These are phyloP conservation scores for Nicotiana sylvestris DNA, from an alignment of 257 asterid genomes.

Conservation along the genomic window DNA sequence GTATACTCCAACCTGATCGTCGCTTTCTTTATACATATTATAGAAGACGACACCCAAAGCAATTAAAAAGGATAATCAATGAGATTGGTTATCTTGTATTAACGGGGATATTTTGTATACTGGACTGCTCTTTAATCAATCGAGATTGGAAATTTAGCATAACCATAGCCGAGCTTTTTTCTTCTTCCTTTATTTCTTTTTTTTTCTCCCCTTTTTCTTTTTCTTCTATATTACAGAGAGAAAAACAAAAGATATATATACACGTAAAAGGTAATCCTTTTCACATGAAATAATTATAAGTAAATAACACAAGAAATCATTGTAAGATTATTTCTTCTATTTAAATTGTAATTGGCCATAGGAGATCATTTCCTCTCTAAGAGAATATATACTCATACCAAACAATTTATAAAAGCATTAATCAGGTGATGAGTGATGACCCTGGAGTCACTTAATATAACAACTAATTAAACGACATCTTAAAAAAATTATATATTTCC, in stretches of 20 bases:
- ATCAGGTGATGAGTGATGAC: not conserved
- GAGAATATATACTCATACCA: not conserved
- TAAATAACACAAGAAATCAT: not conserved
- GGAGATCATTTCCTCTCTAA: not conserved
- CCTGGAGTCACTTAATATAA: not conserved
- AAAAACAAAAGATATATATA: no score
- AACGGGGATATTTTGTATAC: rapidly evolving
- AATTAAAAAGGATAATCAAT: not conserved
- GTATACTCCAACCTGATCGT: not conserved
- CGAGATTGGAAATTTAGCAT: no score
- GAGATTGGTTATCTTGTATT: not conserved
- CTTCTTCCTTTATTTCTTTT: no score
- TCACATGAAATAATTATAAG: not conserved
- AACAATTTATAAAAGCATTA: not conserved
- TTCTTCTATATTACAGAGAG: no score
- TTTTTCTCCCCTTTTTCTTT: no score
- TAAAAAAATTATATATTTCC: not conserved
- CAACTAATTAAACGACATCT: not conserved
- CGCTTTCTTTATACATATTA: not conserved
- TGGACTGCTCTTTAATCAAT: no score
- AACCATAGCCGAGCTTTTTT: no score
- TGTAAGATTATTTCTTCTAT: not conserved
- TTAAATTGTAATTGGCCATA: not conserved
- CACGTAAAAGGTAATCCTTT: no score
- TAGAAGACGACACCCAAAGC: not conserved